Evolutionary conservation across 345 rosid species (phyloP), one percentile per base, ranked within the genome.

Genomic region (Linum trigynum): DNA sequence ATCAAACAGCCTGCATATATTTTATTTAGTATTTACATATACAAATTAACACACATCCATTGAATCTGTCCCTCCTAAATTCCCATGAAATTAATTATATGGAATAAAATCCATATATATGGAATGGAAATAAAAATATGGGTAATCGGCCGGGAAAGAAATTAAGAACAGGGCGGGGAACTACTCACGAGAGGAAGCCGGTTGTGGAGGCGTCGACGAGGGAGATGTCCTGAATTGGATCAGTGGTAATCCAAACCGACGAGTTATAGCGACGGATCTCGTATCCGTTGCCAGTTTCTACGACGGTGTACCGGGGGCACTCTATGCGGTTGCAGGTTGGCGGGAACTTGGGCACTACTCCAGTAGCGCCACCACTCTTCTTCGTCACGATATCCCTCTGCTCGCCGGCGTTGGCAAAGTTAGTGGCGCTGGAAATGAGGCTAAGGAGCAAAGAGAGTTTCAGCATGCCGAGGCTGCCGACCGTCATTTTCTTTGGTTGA

Each of bases 241-340:
- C 67, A 16, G 92, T 85, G 45, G 91, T 78, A 57, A 86, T 71
- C 98, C 95, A 89, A 0, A 80, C 81, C 4, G 89, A 14, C 5
- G 75, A 64, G 43, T 81, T 76, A 72, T 87, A 87, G 60, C 70
- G 79, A 17, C 98, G 91, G 73, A 92, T 84, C 69, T 89, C 91
- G 43, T 75, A 92, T 5, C 82, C 89, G 61, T 82, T 72, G 59
- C 82, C 95, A 12, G 41, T 55, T 36, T 87, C 75, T 63, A 86
- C 61, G 8, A 84, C 67, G 10, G 82, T 77, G 57, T 77, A 89
- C 64, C 57, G 74, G 0, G 98, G 96, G 72, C 98, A 89, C 72
- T 92, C 96, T 61, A 92, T 89, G 55, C 88, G 75, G 70, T 63
- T 74, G 76, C 98, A 92, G 12, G 91, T 36, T 0, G 96, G 91